Evolutionary conservation across 2,329 filamentous ascomycete species (phyloP), one percentile per base, ranked within the genome.

Genomic region (Colletotrichum lentis): DNA sequence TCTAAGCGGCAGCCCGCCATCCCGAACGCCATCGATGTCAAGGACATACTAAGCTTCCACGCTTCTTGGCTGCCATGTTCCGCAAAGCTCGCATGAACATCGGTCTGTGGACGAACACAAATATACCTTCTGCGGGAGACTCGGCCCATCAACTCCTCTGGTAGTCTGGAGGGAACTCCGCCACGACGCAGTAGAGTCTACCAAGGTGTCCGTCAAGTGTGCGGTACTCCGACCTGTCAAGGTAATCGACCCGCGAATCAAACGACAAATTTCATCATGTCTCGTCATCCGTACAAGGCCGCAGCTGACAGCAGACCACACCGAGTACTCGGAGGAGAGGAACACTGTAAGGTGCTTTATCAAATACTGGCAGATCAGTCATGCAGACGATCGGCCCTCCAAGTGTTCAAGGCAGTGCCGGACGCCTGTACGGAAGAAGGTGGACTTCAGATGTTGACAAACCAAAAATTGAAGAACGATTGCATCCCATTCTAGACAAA

Each of bases 11-110:
- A 27, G 58, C 52, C 58, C 20, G 8, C 24, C 43, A 57, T 20
- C 52, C 31, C 52, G 50, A 46, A 43, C 59, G 43, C 50, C 50
- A 20, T 56, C 49, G 50, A 52, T 44, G 44, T 57, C 58, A 27
- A 50, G 58, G 31, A 35, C 31, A 66, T 10, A 43, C 27, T 60
- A 35, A 11, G 46, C 50, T 31, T 20, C 35, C 35, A 3, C 35
- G 20, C 24, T 18, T 1, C 37, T 52, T 50, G 35, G 22, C 16
- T 27, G 22, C 16, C 6, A 11, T 39, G 22, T 18, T 41, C 37
- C 44, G 52, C 46, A 60, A 16, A 50, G 46, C 57, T 39, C 31
- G 50, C 43, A 46, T 16, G 24, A 35, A 58, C 2, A 14, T 22
- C 18, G 16, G 24, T 10, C n/a, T 16, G 11, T 27, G 6, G 7